Evolutionary conservation across 2,329 filamentous ascomycete genomes (phyloP).

Genomic region (Monosporascus sp.): DNA sequence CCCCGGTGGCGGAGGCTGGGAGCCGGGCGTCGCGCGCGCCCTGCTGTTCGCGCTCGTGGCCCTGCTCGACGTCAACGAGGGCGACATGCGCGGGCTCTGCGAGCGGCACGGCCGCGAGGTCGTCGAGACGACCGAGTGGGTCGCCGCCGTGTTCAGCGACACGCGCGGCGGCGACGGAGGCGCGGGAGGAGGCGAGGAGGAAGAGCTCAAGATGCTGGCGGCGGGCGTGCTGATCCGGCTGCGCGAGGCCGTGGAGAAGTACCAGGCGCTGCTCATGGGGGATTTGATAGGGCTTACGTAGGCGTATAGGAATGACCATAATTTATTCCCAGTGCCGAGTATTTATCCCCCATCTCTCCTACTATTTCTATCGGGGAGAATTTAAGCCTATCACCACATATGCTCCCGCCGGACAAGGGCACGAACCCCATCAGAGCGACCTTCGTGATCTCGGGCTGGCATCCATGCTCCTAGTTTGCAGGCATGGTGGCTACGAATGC

Average conservation of each 20-base stretch:
- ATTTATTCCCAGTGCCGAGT: not conserved
- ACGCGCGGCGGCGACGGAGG: conserved; percentile 41
- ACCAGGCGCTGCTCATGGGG: conserved; percentile 71
- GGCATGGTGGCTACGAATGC: too few species aligned
- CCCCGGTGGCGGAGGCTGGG: conserved; percentile 20
- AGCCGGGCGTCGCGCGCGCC: conserved; percentile 64
- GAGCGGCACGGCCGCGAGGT: conserved; percentile 69
- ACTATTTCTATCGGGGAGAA: too few species aligned
- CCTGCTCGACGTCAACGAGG: conserved; percentile 74
- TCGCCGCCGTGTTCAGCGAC: conserved; percentile 65
- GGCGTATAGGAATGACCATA: not conserved
- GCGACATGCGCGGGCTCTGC: conserved; percentile 66
- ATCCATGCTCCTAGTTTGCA: too few species aligned
- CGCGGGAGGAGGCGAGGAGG: conserved; percentile 58
- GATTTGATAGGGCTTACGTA: conserved; percentile 45
- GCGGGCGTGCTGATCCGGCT: conserved; percentile 73
- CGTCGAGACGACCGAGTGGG: conserved; percentile 85
- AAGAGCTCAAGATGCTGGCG: conserved; percentile 71
- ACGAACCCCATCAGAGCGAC: too few species aligned
- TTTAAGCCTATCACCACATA: too few species aligned
- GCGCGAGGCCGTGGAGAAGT: conserved; percentile 76
- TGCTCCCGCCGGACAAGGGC: too few species aligned
- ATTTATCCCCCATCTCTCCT: too few species aligned
- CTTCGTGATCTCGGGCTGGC: too few species aligned
- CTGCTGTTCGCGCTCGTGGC: conserved; percentile 75